Percentiles rank a stretch among this genome's conserved stretches.
Conservation (phyloP, 2,329 filamentous ascomycete genomes). For the Alternaria metachromatica region DNA sequence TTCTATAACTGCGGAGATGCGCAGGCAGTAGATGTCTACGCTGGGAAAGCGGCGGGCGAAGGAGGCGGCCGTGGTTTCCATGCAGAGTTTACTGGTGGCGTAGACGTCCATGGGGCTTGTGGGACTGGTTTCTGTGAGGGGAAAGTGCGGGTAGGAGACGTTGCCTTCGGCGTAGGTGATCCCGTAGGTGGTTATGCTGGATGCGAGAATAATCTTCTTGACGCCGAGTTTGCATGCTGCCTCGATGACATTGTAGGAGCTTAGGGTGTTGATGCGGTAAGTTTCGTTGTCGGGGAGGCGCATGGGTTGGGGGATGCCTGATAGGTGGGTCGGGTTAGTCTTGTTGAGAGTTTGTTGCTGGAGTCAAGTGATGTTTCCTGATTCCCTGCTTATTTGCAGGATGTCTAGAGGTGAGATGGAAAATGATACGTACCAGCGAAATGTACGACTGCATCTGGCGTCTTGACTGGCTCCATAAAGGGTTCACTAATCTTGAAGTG, state of each 20-base stretch:
- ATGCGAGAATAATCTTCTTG: conserved; percentile 66
- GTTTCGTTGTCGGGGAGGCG: conserved; percentile 66
- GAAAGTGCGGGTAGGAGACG: conserved; percentile 62
- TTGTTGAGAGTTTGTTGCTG: not conserved
- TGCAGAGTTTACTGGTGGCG: conserved; percentile 64
- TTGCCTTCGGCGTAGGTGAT: conserved; percentile 64
- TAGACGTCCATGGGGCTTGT: conserved; percentile 66
- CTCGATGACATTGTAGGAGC: conserved; percentile 65
- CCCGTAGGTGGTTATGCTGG: conserved; percentile 65
- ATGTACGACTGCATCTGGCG: conserved; percentile 66
- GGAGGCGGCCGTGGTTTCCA: conserved; percentile 61
- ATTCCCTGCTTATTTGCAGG: not conserved
- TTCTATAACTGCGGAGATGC: conserved; percentile 66
- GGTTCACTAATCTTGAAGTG: conserved; percentile 60
- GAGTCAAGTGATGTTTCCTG: not conserved
- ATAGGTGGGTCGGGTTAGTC: not conserved
- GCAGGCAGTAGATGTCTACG: conserved; percentile 64
- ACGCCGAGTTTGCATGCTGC: conserved; percentile 66
- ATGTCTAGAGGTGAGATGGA: not conserved
- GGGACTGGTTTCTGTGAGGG: conserved; percentile 64
- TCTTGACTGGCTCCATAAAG: conserved; percentile 44
- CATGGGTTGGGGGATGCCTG: conserved; percentile 60
- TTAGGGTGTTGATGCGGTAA: conserved; percentile 53
- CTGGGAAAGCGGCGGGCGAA: conserved; percentile 61
- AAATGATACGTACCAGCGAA: conserved; percentile 55